Percentiles rank a stretch among this genome's conserved stretches.
These are phyloP conservation scores for Casuarina cunninghamiana DNA, from an alignment of 306 rosid genomes.

Conservation along the genomic window DNA sequence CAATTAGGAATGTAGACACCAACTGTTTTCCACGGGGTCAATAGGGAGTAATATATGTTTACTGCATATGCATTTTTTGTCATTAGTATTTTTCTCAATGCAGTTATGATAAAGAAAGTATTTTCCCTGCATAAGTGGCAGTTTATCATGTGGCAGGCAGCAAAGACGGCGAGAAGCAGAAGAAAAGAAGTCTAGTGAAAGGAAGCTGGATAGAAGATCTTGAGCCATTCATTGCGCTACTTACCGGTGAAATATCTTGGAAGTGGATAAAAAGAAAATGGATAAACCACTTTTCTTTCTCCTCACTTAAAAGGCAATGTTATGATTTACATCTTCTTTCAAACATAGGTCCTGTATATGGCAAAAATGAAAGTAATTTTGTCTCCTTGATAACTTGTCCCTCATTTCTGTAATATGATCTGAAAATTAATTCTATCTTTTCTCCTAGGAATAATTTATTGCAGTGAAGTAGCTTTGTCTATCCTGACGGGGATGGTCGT, in stretches of 20 bases:
- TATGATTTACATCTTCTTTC: background rate
- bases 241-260: constrained; percentile 3
- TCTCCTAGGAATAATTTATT: background rate
- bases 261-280: background rate
- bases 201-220: constrained; percentile 75
- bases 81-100: background rate
- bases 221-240: constrained; percentile 37
- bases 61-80: background rate
- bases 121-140: background rate
- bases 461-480: constrained; percentile 6
- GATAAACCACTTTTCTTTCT: background rate
- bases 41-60: background rate
- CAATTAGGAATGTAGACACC: background rate
- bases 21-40: background rate
- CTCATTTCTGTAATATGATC: background rate
- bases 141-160: constrained; percentile 54
- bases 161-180: constrained; percentile 86
- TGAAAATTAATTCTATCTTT: too few species aligned
- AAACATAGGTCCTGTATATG: constrained; percentile 27
- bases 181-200: constrained; percentile 77
- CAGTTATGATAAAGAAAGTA: background rate
- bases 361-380: constrained; percentile 13
- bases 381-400: background rate
- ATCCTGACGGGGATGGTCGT: too few species aligned
- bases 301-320: background rate